These are phyloP conservation scores for Diplocarpon mali DNA, from an alignment of 2,329 filamentous ascomycete genomes.

Conservation along the genomic window DNA sequence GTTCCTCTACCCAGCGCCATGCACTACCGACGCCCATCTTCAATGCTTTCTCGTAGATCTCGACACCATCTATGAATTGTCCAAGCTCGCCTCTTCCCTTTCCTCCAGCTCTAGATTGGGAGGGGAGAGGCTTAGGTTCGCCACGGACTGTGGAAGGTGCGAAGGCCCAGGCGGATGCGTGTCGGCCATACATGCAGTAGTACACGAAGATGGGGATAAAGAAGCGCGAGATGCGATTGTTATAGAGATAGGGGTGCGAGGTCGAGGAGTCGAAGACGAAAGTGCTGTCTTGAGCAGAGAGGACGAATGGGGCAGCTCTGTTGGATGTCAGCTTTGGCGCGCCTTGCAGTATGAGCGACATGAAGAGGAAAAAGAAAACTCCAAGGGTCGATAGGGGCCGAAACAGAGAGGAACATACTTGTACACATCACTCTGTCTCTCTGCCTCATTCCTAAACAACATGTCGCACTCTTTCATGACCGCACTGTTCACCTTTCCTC, in stretches of 20 bases:
- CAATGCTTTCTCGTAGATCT: not conserved
- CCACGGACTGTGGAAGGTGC: conserved; percentile 57
- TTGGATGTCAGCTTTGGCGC: not conserved
- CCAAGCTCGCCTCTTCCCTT: not conserved
- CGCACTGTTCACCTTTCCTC: conserved; percentile 11
- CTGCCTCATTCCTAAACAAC: conserved; percentile 10
- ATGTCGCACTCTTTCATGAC: conserved; percentile 14
- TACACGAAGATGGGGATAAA: conserved; percentile 52
- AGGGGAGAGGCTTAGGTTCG: conserved; percentile 34
- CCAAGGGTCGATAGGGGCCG: no score
- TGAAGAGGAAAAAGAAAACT: not conserved
- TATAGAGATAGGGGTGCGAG: not conserved
- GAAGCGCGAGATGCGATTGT: conserved; percentile 38
- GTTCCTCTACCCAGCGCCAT: not conserved
- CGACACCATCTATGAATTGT: not conserved
- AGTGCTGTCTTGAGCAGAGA: conserved; percentile 12
- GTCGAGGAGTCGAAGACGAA: conserved; percentile 9
- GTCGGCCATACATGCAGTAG: conserved; percentile 55
- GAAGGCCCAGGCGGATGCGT: conserved; percentile 52
- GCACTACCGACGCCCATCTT: not conserved
- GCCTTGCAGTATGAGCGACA: not conserved
- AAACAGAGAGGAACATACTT: conserved; percentile 9
- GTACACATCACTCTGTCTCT: conserved; percentile 19
- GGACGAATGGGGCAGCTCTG: conserved; percentile 19
- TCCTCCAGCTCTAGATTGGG: not conserved